A percentile compares a stretch with the other conserved stretches of the same genome.
Conservation (phyloP, 2,329 filamentous ascomycete genomes). For the Albophoma yamanashiensis region DNA sequence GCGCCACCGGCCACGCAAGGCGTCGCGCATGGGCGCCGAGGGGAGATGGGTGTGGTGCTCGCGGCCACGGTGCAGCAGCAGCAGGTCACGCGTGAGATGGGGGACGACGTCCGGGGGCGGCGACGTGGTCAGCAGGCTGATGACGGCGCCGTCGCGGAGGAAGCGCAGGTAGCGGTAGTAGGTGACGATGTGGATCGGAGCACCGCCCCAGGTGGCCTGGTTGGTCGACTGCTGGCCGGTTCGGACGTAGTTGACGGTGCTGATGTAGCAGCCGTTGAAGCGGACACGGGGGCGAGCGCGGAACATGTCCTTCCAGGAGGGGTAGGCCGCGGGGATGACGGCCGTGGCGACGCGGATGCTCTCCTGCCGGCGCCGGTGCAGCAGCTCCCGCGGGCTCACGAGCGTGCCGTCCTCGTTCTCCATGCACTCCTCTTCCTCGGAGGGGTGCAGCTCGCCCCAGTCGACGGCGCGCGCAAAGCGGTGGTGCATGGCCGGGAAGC, state of each 20-base stretch:
- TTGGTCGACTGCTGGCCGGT: slow-evolving; percentile 63
- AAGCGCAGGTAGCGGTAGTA: slow-evolving; percentile 97
- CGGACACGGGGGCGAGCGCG: slow-evolving; percentile 73
- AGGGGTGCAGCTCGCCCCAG: slow-evolving; percentile 35
- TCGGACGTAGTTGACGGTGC: slow-evolving; percentile 89
- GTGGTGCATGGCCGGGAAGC: slow-evolving; percentile 78
- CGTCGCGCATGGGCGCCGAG: slow-evolving; percentile 54
- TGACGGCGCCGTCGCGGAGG: slow-evolving; percentile 76
- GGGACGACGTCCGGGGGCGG: slow-evolving; percentile 86
- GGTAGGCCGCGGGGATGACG: slow-evolving; percentile 33
- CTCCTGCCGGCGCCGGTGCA: slow-evolving; percentile 19
- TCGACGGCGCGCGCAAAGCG: slow-evolving; percentile 54
- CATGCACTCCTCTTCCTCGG: slow-evolving; percentile 8
- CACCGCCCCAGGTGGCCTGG: slow-evolving; percentile 60
- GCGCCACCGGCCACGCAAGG: slow-evolving; percentile 47
- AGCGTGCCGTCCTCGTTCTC: not conserved
- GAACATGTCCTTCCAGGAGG: slow-evolving; percentile 60
- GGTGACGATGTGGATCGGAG: slow-evolving; percentile 85
- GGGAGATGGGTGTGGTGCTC: slow-evolving; percentile 16
- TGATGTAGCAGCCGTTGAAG: slow-evolving; percentile 95
- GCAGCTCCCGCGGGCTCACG: slow-evolving; percentile 17
- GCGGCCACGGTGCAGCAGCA: slow-evolving; percentile 33
- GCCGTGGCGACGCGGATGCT: slow-evolving; percentile 25
- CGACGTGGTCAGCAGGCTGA: slow-evolving; percentile 69
- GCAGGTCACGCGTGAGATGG: slow-evolving; percentile 61